Conservation (phyloP, 1,284 basidiomycete genomes). For the Spongispora temasekensis region DNA sequence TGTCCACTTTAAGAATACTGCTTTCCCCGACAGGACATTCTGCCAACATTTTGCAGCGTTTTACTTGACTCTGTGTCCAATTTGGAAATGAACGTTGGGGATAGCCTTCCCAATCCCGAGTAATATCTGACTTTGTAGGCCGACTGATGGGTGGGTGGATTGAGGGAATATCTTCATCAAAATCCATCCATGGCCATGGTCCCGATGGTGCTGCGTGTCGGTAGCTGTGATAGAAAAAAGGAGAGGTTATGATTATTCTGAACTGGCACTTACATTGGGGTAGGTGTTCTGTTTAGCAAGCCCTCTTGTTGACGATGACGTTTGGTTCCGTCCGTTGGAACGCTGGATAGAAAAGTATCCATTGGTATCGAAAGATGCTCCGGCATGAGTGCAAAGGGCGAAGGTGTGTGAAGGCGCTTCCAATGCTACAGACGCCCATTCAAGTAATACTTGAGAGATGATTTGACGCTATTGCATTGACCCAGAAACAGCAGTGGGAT, state of each 20-base stretch:
- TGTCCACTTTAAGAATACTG: conserved; percentile 44
- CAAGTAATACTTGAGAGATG: too few species aligned
- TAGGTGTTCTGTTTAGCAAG: conserved; percentile 20
- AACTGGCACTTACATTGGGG: conserved; percentile 21
- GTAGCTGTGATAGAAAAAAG: conserved; percentile 21
- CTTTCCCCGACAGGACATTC: conserved; percentile 30
- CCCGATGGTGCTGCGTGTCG: conserved; percentile 36
- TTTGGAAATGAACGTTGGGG: conserved; percentile 54
- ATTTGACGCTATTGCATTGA: too few species aligned
- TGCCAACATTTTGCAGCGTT: conserved; percentile 42
- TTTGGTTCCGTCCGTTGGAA: not conserved
- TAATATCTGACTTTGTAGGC: not conserved
- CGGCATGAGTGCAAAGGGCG: conserved; percentile 16
- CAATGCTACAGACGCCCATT: too few species aligned
- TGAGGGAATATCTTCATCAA: conserved; percentile 30
- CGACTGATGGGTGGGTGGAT: not conserved
- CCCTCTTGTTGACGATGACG: conserved; percentile 1
- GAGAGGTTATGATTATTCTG: not conserved
- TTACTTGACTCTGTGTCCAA: conserved; percentile 51
- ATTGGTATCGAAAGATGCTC: conserved; percentile 23
- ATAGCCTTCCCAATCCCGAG: conserved; percentile 50
- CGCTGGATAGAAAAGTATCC: conserved; percentile 5
- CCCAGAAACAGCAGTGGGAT: not conserved
- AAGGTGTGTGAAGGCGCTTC: too few species aligned
- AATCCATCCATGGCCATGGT: conserved; percentile 39